phyloP scores from a whole-genome alignment of 2,329 filamentous ascomycete genomes.

The Fusarium austroafricanum region DNA sequence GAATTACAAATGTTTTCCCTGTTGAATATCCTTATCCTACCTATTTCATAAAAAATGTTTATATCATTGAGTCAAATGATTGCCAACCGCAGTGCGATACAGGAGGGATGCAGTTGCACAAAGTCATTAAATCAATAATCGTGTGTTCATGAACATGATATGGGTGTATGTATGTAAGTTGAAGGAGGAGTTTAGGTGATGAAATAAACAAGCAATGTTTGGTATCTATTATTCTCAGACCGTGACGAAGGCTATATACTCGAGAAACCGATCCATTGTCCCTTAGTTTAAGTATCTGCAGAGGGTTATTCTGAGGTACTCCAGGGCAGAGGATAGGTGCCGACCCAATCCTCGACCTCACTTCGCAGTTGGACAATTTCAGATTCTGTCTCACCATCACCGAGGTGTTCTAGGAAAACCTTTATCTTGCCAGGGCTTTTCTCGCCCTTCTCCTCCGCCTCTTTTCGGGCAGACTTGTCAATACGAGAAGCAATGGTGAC shows the following conservation, averaged over 20 bases:
- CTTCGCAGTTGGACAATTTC: slow-evolving; percentile 79
- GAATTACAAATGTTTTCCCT: slow-evolving; percentile 4
- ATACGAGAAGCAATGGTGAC: slow-evolving; percentile 82
- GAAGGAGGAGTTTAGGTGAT: not conserved
- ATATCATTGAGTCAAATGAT: not conserved
- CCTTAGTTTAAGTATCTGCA: not conserved
- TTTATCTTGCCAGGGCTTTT: slow-evolving; percentile 74
- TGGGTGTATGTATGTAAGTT: not conserved
- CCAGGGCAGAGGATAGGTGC: slow-evolving; percentile 79
- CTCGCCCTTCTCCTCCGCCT: slow-evolving; percentile 73
- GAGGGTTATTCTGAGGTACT: slow-evolving; percentile 52
- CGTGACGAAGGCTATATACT: slow-evolving; percentile 1
- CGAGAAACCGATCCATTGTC: not conserved
- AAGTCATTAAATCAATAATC: not conserved
- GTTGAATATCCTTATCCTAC: slow-evolving; percentile 12
- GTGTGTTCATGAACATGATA: not conserved
- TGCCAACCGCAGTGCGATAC: not conserved
- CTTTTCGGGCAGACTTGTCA: slow-evolving; percentile 77
- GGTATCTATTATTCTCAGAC: not conserved
- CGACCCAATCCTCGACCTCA: slow-evolving; percentile 83
- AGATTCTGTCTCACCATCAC: slow-evolving; percentile 72
- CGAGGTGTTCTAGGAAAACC: slow-evolving; percentile 75
- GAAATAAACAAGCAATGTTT: not conserved
- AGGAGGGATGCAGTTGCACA: not conserved
- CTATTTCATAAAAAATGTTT: not conserved